A percentile compares a stretch with the other conserved stretches of the same genome.
phyloP scores from a whole-genome alignment of 2,329 filamentous ascomycete genomes.

The Epichloe scottii region DNA sequence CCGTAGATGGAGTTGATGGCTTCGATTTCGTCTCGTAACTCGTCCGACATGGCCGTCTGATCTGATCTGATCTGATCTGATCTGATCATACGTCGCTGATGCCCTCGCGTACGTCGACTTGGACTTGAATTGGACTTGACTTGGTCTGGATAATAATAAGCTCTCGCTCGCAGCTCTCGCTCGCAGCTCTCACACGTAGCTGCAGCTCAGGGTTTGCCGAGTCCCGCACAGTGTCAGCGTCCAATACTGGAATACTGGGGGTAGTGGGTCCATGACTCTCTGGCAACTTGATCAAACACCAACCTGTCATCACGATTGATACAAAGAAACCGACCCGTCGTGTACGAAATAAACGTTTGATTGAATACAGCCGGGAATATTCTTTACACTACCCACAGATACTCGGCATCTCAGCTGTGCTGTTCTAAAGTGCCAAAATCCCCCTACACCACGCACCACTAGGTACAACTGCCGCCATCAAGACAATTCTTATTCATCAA shows the following conservation, averaged over 20 bases:
- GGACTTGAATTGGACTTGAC: too few species aligned
- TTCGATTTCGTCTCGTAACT: conserved; percentile 61
- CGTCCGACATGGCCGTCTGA: conserved; percentile 34
- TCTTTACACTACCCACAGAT: conserved; percentile 2
- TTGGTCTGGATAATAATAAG: too few species aligned
- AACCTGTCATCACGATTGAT: too few species aligned
- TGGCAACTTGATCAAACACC: too few species aligned
- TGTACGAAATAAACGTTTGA: neutral
- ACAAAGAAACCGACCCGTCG: too few species aligned
- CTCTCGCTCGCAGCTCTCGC: too few species aligned
- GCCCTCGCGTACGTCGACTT: too few species aligned
- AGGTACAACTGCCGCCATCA: conserved; percentile 3
- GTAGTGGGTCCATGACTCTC: neutral
- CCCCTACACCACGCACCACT: conserved; percentile 7
- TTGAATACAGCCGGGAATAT: neutral
- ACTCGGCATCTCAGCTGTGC: conserved; percentile 6
- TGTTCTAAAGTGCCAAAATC: conserved; percentile 18
- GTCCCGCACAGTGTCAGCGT: neutral
- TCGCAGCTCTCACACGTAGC: too few species aligned
- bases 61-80: too few species aligned
- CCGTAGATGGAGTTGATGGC: conserved; percentile 80
- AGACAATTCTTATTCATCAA: conserved; percentile 62
- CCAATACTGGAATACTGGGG: neutral
- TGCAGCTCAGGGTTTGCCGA: too few species aligned
- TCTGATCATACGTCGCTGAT: too few species aligned